Evolutionary conservation across 2,329 filamentous ascomycete genomes (phyloP).

Genomic region (Alternaria atra): DNA sequence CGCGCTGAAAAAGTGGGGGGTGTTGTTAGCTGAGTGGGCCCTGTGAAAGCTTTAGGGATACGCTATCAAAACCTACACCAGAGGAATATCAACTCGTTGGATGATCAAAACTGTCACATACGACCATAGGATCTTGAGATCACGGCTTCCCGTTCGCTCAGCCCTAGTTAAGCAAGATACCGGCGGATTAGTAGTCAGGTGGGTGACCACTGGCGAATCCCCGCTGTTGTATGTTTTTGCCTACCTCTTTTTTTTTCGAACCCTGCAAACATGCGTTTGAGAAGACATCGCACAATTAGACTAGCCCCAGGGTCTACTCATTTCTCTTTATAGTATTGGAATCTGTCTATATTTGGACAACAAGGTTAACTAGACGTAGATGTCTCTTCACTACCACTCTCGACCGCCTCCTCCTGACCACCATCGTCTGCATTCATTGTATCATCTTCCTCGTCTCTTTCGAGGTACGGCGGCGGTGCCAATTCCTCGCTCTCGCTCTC

Average conservation of each 20-base stretch:
- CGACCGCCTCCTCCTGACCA: not conserved
- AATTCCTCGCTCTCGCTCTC: conserved; percentile 48
- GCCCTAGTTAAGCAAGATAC: not conserved
- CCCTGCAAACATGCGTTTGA: not conserved
- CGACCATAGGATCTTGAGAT: not conserved
- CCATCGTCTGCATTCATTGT: not conserved
- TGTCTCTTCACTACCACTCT: not conserved
- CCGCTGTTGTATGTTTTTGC: conserved; percentile 7
- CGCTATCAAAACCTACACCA: not conserved
- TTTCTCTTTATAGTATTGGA: too few relatives aligned
- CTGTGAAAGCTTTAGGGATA: not conserved
- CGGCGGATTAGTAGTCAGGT: not conserved
- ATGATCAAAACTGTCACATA: not conserved
- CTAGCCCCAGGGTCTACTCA: too few relatives aligned
- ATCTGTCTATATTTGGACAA: not conserved
- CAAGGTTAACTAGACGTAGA: not conserved
- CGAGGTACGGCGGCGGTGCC: conserved; percentile 48
- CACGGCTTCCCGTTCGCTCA: conserved; percentile 4
- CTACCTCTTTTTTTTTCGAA: not conserved
- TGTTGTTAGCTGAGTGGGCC: not conserved
- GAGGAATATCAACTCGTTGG: not conserved
- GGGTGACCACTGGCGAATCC: not conserved
- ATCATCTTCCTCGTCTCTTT: conserved; percentile 17
- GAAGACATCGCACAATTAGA: not conserved
- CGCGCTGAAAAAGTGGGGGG: not conserved